phyloP scores from a whole-genome alignment of 164 flowering plant species.

The Echeveria elegans region DNA sequence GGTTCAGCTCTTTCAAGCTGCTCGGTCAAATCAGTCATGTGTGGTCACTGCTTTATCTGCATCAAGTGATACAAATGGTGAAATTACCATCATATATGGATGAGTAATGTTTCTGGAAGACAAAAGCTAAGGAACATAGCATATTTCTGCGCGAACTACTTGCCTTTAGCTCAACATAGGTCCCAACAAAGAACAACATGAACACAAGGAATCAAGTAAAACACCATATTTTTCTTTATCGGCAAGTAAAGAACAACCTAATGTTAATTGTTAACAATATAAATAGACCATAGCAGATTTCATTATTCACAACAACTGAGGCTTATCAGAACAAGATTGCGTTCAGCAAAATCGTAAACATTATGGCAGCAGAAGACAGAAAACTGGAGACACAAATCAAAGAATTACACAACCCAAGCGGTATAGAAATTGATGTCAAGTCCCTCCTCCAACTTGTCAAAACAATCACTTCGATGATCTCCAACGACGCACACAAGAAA shows the following conservation, averaged over 20 bases:
- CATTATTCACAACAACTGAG: neutral
- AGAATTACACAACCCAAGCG: neutral
- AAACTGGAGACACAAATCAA: neutral
- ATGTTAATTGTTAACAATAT: neutral
- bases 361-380: neutral
- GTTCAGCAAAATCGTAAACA: neutral
- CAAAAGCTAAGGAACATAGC: too few relatives aligned
- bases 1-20: neutral
- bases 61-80: neutral
- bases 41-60: neutral
- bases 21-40: neutral
- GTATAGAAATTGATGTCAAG: neutral
- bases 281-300: neutral
- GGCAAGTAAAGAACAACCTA: neutral
- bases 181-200: neutral
- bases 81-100: neutral
- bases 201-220: too few relatives aligned
- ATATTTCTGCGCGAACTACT: neutral
- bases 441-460: neutral
- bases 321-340: neutral
- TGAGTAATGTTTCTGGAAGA: too few relatives aligned
- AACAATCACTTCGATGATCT: neutral
- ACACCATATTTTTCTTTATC: neutral
- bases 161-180: too few relatives aligned
- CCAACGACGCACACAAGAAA: neutral